Evolutionary conservation across 2,329 filamentous ascomycete species (phyloP).

Genomic region (Chaetomium olivaceum): DNA sequence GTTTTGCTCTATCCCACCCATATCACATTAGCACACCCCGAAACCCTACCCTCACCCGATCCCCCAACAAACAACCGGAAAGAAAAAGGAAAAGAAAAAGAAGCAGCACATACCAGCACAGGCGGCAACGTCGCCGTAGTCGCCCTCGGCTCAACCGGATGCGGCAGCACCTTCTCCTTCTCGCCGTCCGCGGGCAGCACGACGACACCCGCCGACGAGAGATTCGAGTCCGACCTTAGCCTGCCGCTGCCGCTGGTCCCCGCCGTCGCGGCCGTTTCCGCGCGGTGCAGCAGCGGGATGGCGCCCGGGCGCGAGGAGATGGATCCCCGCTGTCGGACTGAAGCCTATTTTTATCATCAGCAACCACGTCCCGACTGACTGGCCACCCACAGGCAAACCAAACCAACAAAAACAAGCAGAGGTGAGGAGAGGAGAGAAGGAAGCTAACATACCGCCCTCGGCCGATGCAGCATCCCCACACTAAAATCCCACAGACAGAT

Average conservation of each 20-base stretch:
- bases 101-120: conserved; percentile 66
- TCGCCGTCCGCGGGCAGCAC: conserved; percentile 20
- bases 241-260: conserved; percentile 48
- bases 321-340: conserved; percentile 57
- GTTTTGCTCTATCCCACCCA: conserved; percentile 64
- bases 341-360: conserved; percentile 43
- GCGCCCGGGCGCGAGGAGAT: conserved; percentile 50
- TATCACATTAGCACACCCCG: not conserved
- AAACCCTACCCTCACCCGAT: not conserved
- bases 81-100: conserved; percentile 19
- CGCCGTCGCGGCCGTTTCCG: conserved; percentile 52
- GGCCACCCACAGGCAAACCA: not conserved
- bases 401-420: not conserved
- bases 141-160: conserved; percentile 81
- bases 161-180: conserved; percentile 54
- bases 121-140: conserved; percentile 85
- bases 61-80: not conserved
- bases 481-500: conserved; percentile 96
- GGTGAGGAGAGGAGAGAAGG: not conserved
- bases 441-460: conserved; percentile 64
- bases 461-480: conserved; percentile 91
- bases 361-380: not conserved
- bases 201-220: conserved; percentile 49
- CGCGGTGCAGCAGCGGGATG: conserved; percentile 49
- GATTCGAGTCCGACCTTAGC: conserved; percentile 69